Conservation (phyloP, 148 eudicot genomes). For the Cornus controversa region DNA sequence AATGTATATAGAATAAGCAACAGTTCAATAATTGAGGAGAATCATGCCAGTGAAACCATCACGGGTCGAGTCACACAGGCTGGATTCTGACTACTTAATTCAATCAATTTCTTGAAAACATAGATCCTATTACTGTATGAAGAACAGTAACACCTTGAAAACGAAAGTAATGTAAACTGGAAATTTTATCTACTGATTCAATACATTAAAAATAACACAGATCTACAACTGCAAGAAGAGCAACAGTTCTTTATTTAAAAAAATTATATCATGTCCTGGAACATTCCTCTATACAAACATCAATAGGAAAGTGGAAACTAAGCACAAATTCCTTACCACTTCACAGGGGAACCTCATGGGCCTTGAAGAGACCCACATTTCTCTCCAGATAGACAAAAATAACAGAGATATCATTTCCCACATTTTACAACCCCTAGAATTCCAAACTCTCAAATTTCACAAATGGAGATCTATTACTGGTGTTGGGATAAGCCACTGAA, state of each 20-base stretch:
- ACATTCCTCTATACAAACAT: neutral
- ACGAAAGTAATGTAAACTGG: neutral
- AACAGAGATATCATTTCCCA: neutral
- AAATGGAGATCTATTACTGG: neutral
- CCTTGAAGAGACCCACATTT: neutral
- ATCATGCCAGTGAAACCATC: neutral
- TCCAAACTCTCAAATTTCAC: neutral
- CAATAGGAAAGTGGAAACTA: too few relatives aligned
- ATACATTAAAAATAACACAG: too few relatives aligned
- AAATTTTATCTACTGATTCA: too few relatives aligned
- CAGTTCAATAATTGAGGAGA: neutral
- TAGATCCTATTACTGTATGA: too few relatives aligned
- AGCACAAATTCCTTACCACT: neutral
- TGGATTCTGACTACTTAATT: too few relatives aligned
- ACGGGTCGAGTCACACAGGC: too few relatives aligned
- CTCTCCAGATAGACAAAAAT: neutral
- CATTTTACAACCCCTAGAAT: neutral
- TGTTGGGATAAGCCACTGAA: neutral
- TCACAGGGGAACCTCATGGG: neutral
- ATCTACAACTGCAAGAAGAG: too few relatives aligned
- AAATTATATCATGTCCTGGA: neutral
- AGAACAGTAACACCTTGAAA: neutral
- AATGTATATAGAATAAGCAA: neutral
- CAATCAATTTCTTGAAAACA: too few relatives aligned
- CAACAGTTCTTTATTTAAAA: too few relatives aligned